These are phyloP conservation scores for Closterium sp. DNA, from an alignment of 139 green algal species.

Conservation along the genomic window DNA sequence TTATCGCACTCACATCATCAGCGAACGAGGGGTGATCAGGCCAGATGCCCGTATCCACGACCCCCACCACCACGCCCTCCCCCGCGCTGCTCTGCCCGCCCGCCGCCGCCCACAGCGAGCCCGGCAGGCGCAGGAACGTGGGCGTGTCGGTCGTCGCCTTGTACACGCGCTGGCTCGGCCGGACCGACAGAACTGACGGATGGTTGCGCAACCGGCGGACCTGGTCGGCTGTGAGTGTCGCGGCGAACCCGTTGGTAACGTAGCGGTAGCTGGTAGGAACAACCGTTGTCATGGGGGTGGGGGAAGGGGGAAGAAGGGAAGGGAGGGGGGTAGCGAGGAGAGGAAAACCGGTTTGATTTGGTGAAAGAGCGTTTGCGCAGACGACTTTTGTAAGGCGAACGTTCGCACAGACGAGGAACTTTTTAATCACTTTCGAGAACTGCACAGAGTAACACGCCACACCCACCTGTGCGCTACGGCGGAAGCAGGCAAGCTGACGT, in stretches of 20 bases:
- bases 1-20: background rate
- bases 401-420: too few relatives aligned
- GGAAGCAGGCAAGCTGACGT: background rate
- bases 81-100: constrained; percentile 1
- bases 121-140: background rate
- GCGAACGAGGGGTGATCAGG: background rate
- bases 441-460: too few relatives aligned
- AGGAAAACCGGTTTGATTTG: background rate
- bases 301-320: background rate
- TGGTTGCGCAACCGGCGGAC: background rate
- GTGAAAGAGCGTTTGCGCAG: too few relatives aligned
- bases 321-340: background rate
- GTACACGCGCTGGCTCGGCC: background rate
- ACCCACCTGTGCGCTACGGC: background rate
- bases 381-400: too few relatives aligned
- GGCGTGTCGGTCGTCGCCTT: background rate
- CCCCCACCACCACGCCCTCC: background rate
- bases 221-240: background rate
- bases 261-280: background rate
- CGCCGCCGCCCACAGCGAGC: background rate
- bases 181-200: background rate
- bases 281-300: background rate
- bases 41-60: constrained; percentile 1
- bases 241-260: constrained; percentile 13
- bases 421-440: too few relatives aligned